Conservation (phyloP, 495 filamentous ascomycete species). For the Penicillium pancosmium region DNA sequence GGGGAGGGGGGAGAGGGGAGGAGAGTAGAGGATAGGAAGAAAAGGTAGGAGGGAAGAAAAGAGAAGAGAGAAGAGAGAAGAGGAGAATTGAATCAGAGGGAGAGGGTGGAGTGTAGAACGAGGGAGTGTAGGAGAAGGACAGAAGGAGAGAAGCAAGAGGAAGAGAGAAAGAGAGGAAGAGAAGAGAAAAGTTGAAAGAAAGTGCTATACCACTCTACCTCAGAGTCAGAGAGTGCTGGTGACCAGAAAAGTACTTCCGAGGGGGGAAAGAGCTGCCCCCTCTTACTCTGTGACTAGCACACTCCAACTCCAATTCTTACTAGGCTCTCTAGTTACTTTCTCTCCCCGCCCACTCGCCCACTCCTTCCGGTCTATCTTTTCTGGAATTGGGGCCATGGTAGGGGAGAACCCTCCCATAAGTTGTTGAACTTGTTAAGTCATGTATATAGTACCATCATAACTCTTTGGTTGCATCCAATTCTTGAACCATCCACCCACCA, state of each 20-base stretch:
- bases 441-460: too few species aligned
- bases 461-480: too few species aligned
- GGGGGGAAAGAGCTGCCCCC: conserved; percentile 2
- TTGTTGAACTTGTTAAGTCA: too few species aligned
- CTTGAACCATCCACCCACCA: background rate
- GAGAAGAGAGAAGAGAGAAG: conserved; percentile 13
- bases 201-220: conserved; percentile 2
- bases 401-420: too few species aligned
- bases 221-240: too few species aligned
- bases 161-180: conserved; percentile 8
- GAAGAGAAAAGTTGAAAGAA: conserved; percentile 9
- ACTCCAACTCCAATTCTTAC: too few species aligned
- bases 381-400: too few species aligned
- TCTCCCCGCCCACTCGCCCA: background rate
- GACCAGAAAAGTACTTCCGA: conserved; percentile 4
- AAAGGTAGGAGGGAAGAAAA: background rate
- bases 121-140: conserved; percentile 15
- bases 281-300: background rate
- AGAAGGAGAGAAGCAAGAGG: conserved; percentile 10
- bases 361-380: too few species aligned
- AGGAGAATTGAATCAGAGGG: conserved; percentile 12
- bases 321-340: background rate
- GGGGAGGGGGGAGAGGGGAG: background rate
- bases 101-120: conserved; percentile 10
- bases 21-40: conserved; percentile 1